Evolutionary conservation across 176 grass and related monocot species (phyloP), one percentile per base, ranked within the genome.

Genomic region (Aegilops speltoides): DNA sequence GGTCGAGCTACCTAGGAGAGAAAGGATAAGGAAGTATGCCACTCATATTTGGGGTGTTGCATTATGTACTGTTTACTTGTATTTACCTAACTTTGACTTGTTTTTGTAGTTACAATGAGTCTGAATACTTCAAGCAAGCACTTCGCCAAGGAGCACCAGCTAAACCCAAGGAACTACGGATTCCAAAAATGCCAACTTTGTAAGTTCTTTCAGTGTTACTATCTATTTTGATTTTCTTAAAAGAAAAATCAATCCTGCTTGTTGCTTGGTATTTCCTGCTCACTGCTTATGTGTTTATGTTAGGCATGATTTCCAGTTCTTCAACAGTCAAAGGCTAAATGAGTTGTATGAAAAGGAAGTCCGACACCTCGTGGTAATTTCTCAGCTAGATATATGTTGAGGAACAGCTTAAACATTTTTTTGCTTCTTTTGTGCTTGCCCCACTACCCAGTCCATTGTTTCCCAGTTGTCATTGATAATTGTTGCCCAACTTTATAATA

Each of bases 301-400:
- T 64, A 99, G 97, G 80, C 97, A 99, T 80, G 97, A 99, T 91
- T 99, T 99, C 81, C 97, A 99, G 79, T 99, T 99, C 83, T 99
- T 96, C 76, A 99, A 99, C 89, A 99, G 61, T 19, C 94, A 99
- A 78, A 94, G 97, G 66, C 73, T 99, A 11, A 99, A 89, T 70
- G 94, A 99, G 68, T 87, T 99, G 50, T 99, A 99, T 76, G 97
- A 99, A 86, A 99, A 99, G 90, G 97, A 99, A 94, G 97, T 99
- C 41, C 91, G 91, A 17, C 94, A 99, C 85, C 93, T 96, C 45
- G 91, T 99, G 97, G 97, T 99, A 89, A 79, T 85, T 62, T 38
- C 38, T 78, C 45, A 70, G 38, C 43, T 75, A 76, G 73, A 76
- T 75, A 32, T 46, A 76, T 76, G 16, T 54, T 20, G 73, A 20